Conservation (phyloP, 192 early-diverging fungal genomes). For the Spizellomyces sp. region DNA sequence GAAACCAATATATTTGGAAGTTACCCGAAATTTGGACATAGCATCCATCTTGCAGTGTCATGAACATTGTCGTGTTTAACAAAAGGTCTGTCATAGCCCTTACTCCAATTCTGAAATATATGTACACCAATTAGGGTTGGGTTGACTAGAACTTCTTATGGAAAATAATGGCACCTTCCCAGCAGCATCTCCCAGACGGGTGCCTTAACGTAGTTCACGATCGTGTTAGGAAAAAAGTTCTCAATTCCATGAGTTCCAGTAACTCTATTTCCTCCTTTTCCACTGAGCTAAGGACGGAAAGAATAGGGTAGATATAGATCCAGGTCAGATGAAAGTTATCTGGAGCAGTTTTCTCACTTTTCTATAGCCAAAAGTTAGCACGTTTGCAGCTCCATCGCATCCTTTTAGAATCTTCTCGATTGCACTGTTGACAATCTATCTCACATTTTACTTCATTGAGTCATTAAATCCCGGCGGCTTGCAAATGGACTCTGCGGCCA, state of each 20-base stretch:
- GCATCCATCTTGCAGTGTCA: slow-evolving; percentile 27
- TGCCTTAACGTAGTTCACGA: slow-evolving; percentile 41
- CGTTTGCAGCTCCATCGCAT: slow-evolving; percentile 1
- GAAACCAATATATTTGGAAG: neutral
- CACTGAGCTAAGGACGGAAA: neutral
- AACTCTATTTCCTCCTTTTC: slow-evolving; percentile 21
- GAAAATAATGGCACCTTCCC: slow-evolving; percentile 19
- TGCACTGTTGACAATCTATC: slow-evolving; percentile 36
- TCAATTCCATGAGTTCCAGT: slow-evolving; percentile 41
- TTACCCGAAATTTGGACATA: slow-evolving; percentile 47
- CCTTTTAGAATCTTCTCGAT: slow-evolving; percentile 28
- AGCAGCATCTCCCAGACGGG: slow-evolving; percentile 37
- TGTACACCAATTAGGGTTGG: neutral
- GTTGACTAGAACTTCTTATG: neutral
- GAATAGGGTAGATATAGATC: neutral
- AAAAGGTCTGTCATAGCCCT: slow-evolving; percentile 47
- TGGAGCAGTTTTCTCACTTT: slow-evolving; percentile 10
- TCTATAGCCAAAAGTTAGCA: slow-evolving; percentile 41
- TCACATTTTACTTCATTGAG: neutral
- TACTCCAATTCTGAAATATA: slow-evolving; percentile 37
- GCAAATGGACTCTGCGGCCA: no score
- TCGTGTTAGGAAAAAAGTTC: slow-evolving; percentile 46
- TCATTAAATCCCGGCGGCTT: no score
- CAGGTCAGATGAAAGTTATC: neutral
- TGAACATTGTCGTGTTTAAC: slow-evolving; percentile 39